A percentile compares a stretch with the other conserved stretches of the same genome.
These are phyloP conservation scores for Trypanosoma lewisi DNA, from an alignment of 208 protist species.

Conservation along the genomic window DNA sequence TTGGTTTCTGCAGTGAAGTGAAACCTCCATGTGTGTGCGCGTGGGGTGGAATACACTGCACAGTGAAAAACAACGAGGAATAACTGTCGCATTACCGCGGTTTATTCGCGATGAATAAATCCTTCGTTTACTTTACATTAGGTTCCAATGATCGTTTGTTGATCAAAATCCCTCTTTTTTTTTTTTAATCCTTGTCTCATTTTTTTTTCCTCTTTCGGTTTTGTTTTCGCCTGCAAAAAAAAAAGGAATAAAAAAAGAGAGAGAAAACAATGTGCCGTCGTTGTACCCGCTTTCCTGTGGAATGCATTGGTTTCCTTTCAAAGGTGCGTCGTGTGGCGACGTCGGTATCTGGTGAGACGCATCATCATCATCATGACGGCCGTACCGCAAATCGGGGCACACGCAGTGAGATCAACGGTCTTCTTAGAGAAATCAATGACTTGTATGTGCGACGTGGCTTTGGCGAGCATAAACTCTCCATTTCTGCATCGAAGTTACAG, in stretches of 20 bases:
- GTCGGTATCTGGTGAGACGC: not conserved
- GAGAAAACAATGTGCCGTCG: not conserved
- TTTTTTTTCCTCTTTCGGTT: not conserved
- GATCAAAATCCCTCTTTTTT: not conserved
- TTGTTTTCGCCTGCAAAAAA: not conserved
- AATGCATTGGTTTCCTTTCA: not conserved
- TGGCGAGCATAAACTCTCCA: conserved; percentile 10
- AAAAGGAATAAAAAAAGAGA: not conserved
- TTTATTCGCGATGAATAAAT: too few species aligned
- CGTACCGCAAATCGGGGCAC: not conserved
- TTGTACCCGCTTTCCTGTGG: not conserved
- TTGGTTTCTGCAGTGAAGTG: conserved; percentile 61
- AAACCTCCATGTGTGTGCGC: not conserved
- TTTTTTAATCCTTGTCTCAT: not conserved
- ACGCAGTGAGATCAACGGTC: conserved; percentile 19
- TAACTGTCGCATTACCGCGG: too few species aligned
- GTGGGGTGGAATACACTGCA: too few species aligned
- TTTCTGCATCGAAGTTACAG: conserved; percentile 21
- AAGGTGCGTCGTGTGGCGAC: not conserved
- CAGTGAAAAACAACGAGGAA: too few species aligned
- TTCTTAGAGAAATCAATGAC: conserved; percentile 36
- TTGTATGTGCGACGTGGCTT: conserved; percentile 21
- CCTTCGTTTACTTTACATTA: too few species aligned
- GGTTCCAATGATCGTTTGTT: too few species aligned
- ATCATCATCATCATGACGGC: too few species aligned